Evolutionary conservation across 2,329 filamentous ascomycete species (phyloP).

Genomic region (Fusarium decemcellulare): DNA sequence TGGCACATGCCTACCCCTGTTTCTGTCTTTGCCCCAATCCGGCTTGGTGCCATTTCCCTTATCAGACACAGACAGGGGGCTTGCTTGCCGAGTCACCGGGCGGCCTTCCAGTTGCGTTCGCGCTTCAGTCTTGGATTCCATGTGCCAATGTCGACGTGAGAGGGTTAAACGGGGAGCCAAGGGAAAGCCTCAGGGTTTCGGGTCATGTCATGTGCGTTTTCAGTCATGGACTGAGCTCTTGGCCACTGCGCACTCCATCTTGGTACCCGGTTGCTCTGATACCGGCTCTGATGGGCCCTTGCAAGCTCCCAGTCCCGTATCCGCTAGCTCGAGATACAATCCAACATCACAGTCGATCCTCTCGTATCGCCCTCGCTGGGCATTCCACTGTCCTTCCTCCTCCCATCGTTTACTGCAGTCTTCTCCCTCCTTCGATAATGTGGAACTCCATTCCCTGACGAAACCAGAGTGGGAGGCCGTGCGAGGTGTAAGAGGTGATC

Average conservation of each 20-base stretch:
- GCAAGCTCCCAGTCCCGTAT: not conserved
- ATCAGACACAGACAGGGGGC: conserved; percentile 3
- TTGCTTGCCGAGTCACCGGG: not conserved
- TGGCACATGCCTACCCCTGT: conserved; percentile 21
- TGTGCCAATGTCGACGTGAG: not conserved
- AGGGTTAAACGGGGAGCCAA: too few relatives aligned
- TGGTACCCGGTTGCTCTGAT: too few relatives aligned
- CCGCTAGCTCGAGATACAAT: not conserved
- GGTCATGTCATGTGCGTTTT: not conserved
- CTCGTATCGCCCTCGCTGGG: conserved; percentile 26
- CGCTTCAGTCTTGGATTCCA: not conserved
- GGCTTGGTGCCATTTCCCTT: conserved; percentile 26
- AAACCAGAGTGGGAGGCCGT: conserved; percentile 31
- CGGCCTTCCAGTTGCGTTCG: not conserved
- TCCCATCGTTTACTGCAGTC: conserved; percentile 17
- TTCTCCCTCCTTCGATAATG: not conserved
- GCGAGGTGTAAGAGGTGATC: conserved; percentile 31
- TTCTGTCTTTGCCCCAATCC: conserved; percentile 16
- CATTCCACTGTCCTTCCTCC: conserved; percentile 4
- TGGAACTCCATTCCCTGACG: not conserved
- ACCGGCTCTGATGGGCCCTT: not conserved
- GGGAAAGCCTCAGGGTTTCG: not conserved
- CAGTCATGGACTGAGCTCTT: too few relatives aligned
- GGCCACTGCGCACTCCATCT: too few relatives aligned
- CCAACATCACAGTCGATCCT: not conserved